These are phyloP conservation scores for Blastobotrys mokoenaii DNA, from an alignment of 805 yeast genomes.

Conservation along the genomic window DNA sequence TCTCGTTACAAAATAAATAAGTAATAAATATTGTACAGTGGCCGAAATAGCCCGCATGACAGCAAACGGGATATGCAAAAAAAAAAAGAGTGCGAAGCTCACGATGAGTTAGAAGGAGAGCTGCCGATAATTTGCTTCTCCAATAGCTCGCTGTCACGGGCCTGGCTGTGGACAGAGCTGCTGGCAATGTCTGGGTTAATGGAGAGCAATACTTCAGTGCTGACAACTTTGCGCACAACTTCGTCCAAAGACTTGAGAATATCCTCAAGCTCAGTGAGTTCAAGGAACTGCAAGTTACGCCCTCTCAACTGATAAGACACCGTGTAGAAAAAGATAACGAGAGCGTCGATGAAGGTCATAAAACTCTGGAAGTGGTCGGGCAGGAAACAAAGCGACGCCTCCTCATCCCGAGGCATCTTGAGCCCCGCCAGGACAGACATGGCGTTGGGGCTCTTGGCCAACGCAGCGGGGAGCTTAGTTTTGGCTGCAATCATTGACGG, in stretches of 20 bases:
- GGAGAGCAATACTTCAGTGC: neutral
- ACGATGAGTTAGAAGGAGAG: too few species aligned
- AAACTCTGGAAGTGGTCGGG: conserved; percentile 14
- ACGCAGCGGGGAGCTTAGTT: neutral
- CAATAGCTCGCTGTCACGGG: too few species aligned
- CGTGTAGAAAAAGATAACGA: conserved; percentile 5
- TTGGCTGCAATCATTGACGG: neutral
- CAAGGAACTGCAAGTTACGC: conserved; percentile 1
- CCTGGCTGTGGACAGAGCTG: too few species aligned
- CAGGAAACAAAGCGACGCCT: conserved; percentile 6
- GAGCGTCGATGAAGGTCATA: conserved; percentile 12
- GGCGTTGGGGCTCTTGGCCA: conserved; percentile 4
- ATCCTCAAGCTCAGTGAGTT: conserved; percentile 4
- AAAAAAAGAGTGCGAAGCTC: too few species aligned
- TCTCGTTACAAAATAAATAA: too few species aligned
- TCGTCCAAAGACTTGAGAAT: conserved; percentile 4
- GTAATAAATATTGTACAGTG: too few species aligned
- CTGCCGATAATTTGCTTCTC: too few species aligned
- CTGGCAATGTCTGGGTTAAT: neutral
- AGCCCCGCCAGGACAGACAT: conserved; percentile 4
- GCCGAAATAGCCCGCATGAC: too few species aligned
- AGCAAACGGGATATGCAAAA: too few species aligned
- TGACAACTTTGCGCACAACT: neutral
- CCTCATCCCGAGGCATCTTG: conserved; percentile 6
- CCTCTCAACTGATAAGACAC: conserved; percentile 1